Evolutionary conservation across 2,329 filamentous ascomycete species (phyloP).

Genomic region (Onygena corvina): DNA sequence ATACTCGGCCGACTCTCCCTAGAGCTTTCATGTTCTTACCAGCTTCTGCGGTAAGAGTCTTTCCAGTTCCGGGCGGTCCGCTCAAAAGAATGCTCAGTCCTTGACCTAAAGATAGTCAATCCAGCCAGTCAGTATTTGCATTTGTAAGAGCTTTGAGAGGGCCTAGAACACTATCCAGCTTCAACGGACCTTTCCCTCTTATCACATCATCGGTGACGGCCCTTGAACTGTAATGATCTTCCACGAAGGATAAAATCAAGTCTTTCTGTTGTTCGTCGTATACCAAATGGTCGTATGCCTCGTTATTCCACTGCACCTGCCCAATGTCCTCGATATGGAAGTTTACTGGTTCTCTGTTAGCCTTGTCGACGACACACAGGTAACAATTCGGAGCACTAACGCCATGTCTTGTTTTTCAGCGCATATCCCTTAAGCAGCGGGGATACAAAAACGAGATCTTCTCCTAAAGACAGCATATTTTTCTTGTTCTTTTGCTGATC

Average conservation of each 20-base stretch:
- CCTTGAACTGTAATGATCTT: slow-evolving; percentile 29
- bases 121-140: background rate
- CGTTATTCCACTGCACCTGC: slow-evolving; percentile 36
- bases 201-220: slow-evolving; percentile 22
- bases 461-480: slow-evolving; percentile 29
- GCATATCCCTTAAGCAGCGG: slow-evolving; percentile 37
- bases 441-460: slow-evolving; percentile 32
- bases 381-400: slow-evolving; percentile 20
- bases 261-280: slow-evolving; percentile 40
- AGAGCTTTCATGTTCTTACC: slow-evolving; percentile 13
- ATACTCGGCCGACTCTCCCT: slow-evolving; percentile 17
- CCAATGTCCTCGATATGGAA: slow-evolving; percentile 27
- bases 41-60: slow-evolving; percentile 28
- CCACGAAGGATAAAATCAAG: slow-evolving; percentile 38
- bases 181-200: slow-evolving; percentile 24
- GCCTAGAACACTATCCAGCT: background rate
- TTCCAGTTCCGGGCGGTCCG: slow-evolving; percentile 22
- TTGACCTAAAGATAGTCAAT: slow-evolving; percentile 1
- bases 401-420: slow-evolving; percentile 34
- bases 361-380: background rate
- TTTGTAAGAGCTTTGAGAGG: background rate
- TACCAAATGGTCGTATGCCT: slow-evolving; percentile 38
- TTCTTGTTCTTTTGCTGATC: slow-evolving; percentile 30
- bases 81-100: slow-evolving; percentile 9
- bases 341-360: background rate